Evolutionary conservation across 768 basidiomycete species (phyloP), one percentile per base, ranked within the genome.

Genomic region (Lactarius psammicola): DNA sequence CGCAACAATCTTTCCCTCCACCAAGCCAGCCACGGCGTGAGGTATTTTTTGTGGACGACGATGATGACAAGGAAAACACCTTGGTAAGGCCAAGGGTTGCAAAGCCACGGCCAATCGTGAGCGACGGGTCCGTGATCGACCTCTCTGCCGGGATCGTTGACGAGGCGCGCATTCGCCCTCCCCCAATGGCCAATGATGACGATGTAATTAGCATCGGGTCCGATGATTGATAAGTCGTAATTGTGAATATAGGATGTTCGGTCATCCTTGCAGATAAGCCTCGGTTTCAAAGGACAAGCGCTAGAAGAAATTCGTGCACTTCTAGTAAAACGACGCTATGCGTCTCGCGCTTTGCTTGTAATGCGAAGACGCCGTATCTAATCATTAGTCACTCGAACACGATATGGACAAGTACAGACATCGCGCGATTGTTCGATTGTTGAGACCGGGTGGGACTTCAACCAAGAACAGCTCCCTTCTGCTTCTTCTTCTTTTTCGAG

Each of bases 401-500:
- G 53, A 67, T 59, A 58, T 55, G 53, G 61, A 67, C 66, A 31
- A 63, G 60, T 59, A 67, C 61, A 59, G 66, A 59, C 61, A 9
- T 62, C 30, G 51, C 28, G 38, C 23, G 11, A 17, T 26, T 59
- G 26, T 34, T 23, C 23, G 11, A 17, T 26, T 59, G 26, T 34
- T 23, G 40, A 55, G 42, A 54, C 30, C 7, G 55, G 15, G 26
- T 44, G 28, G 56, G 57, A 57, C 20, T 31, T 70, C 56, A 90
- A 71, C 89, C 90, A 58, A 92, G 86, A 65, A 91, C 75, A 55
- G 79, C 76, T 59, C 76, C 79, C 76, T 92, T 92, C 60, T 80
- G 68, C 76, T 91, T 93, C 77, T 92, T 92, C 80, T 94, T 95
- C 83, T 92, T 94, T 77, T 89, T 90, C 44, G 82, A 79, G 58